Evolutionary conservation across 1,284 basidiomycete species (phyloP), one percentile per base, ranked within the genome.

Genomic region (Apiotrichum brassicae): DNA sequence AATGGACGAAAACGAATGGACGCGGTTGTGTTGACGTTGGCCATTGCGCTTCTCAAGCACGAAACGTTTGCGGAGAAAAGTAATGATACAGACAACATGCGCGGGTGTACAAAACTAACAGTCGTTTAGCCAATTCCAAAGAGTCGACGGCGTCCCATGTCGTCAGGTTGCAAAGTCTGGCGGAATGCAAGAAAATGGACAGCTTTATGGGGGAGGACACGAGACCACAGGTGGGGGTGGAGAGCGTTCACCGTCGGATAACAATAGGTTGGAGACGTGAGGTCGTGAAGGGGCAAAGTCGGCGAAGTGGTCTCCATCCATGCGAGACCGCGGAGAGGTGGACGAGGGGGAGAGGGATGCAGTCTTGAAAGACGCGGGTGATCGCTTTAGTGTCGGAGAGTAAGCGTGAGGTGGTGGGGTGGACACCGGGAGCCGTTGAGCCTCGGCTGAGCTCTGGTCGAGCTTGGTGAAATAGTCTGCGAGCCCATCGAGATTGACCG

Each of bases 251-350:
- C 4, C 16, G 39, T 42, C 26, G 14, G 40, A 42, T 18, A 43
- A 30, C 9, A 51, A 20, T 2, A 55, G 46, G 40, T 51, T 48
- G 28, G 46, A 39, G n/a, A 51, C 35, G n/a, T 45, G 43, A 9
- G 53, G 53, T 7, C 53, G 46, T 1, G 53, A 51, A 0, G 53
- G 53, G 8, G 53, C 49, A 23, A 55, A 55, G 18, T 48, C 49
- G 30, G 28, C 39, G 22, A 48, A 48, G n/a, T 48, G 39, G 30
- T 35, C 34, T 6, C 23, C n/a, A 14, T 41, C 39, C 12, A 11
- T 4, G 41, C 16, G 28, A 5, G 40, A 28, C 8, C 3, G 28
- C 5, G 40, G 26, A n/a, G 40, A 42, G 26, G 20, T 46, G 3
- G 38, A 13, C n/a, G n/a, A 18, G n/a, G 38, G 34, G 24, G 38